Base-by-base conservation (phyloP, 345 rosid genomes). In the Gynandropsis gynandra region DNA sequence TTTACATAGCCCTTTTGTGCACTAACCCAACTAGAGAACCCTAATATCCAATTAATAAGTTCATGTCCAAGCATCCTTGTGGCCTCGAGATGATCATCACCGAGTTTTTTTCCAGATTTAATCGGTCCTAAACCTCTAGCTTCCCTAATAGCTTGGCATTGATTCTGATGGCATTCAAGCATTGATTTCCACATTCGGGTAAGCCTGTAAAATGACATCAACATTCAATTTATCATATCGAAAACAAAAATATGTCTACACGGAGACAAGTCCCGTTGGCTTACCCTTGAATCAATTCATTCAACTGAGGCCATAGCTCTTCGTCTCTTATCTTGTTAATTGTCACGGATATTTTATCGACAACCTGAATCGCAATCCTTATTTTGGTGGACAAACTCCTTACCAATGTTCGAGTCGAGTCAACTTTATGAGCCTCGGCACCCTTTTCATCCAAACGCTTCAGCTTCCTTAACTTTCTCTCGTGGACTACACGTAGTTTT, bases 301-400 rank as follows among this genome's bases (percentile, higher is more conserved):
- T 70, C 2, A 85, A 72, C 37, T 80, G 95, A 3, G 88, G 89
- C 89, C 93, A 89, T 17, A 89, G 77, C 67, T 85, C 97, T 68
- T 85, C 89, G 51, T 89, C 95, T 59, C 93, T 81, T 58, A 85
- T 85, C 80, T 79, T 82, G 70, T 72, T 89, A 61, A 89, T 73
- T 9, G 79, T 81, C 48, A 74, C 56, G 1, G 97, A 82, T 47
- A 79, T 72, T 77, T 72, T 89, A 67, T 89, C 93, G 31, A 89
- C 89, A 34, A 79, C 81, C 50, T 89, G 83, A 68, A 89, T 80
- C 31, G 89, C 81, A 52, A 89, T 79, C 62, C 76, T 74, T 54
- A 85, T 85, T 63, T 85, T 89, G 42, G 87, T 70, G 2, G 97
- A 89, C 42, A 89, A 66, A 64, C 33, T 65, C 78, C 79, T 78